A percentile compares a stretch with the other conserved stretches of the same genome.
Evolutionary conservation across 1,139 yeast genomes (phyloP).

Genomic region (Meyerozyma athensensis): DNA sequence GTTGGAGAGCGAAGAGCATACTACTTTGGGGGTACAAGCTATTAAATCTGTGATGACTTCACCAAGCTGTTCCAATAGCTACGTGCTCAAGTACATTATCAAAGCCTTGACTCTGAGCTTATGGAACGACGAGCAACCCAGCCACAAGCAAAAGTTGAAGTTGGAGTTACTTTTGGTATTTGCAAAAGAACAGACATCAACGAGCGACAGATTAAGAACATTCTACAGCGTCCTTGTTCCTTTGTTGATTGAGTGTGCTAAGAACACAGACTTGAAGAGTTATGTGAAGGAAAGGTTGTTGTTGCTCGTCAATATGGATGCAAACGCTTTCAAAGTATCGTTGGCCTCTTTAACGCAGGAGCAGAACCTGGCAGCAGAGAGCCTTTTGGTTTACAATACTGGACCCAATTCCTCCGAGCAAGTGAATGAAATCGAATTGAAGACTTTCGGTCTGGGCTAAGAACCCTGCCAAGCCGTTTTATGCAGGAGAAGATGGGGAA

Average conservation of each 20-base stretch:
- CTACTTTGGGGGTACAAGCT: conserved; percentile 52
- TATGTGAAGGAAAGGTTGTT: conserved; percentile 52
- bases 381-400: neutral
- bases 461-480: too few relatives aligned
- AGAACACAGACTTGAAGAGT: conserved; percentile 19
- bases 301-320: conserved; percentile 44
- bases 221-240: conserved; percentile 48
- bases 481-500: too few relatives aligned
- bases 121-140: conserved; percentile 15
- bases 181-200: conserved; percentile 27
- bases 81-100: conserved; percentile 31
- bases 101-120: conserved; percentile 17
- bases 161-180: conserved; percentile 54
- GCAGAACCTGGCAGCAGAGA: neutral
- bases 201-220: conserved; percentile 23
- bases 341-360: conserved; percentile 2
- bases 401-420: neutral
- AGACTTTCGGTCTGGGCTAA: conserved; percentile 3
- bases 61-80: conserved; percentile 21
- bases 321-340: conserved; percentile 46
- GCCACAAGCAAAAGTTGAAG: conserved; percentile 33
- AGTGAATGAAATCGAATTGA: conserved; percentile 4
- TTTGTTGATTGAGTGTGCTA: conserved; percentile 37
- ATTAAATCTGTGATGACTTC: conserved; percentile 51
- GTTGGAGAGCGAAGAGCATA: conserved; percentile 25